phyloP scores from a whole-genome alignment of 1,284 basidiomycete species.

The Sanghuangporus baumii region DNA sequence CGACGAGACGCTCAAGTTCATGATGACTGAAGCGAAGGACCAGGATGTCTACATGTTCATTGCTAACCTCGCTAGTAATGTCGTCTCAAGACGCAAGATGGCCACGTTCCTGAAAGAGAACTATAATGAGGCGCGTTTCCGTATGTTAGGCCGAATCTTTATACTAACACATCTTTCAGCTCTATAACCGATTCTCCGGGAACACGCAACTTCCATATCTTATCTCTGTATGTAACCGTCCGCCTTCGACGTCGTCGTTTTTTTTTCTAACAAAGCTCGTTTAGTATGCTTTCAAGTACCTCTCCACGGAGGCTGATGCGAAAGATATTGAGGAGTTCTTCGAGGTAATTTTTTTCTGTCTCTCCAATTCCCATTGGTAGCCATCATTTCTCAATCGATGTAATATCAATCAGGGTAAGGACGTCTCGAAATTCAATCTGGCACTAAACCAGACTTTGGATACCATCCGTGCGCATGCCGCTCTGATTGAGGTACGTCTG shows the following conservation, averaged over 20 bases:
- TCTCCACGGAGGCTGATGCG: conserved; percentile 69
- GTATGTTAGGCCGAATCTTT: not conserved
- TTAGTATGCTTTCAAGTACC: conserved; percentile 51
- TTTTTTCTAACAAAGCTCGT: not conserved
- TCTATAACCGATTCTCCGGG: conserved; percentile 67
- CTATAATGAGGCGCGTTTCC: conserved; percentile 47
- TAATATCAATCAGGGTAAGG: conserved; percentile 41
- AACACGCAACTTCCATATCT: conserved; percentile 55
- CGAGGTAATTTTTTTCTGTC: not conserved
- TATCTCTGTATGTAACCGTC: conserved; percentile 38
- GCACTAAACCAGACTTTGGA: conserved; percentile 64
- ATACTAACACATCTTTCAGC: conserved; percentile 30
- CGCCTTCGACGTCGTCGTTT: not conserved
- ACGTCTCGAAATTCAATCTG: conserved; percentile 59
- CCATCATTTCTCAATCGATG: not conserved
- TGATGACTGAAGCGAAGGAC: conserved; percentile 50
- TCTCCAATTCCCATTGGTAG: not conserved
- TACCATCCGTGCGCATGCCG: conserved; percentile 49
- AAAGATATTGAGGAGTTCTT: conserved; percentile 42
- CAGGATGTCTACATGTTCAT: conserved; percentile 63
- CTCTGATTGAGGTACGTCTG: conserved; percentile 51
- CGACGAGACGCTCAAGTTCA: conserved; percentile 54
- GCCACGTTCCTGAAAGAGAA: conserved; percentile 49
- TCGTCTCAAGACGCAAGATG: conserved; percentile 36
- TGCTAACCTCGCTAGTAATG: conserved; percentile 39